Base-by-base conservation (phyloP, 2,329 filamentous ascomycete genomes). In the Clarireedia hainanense region DNA sequence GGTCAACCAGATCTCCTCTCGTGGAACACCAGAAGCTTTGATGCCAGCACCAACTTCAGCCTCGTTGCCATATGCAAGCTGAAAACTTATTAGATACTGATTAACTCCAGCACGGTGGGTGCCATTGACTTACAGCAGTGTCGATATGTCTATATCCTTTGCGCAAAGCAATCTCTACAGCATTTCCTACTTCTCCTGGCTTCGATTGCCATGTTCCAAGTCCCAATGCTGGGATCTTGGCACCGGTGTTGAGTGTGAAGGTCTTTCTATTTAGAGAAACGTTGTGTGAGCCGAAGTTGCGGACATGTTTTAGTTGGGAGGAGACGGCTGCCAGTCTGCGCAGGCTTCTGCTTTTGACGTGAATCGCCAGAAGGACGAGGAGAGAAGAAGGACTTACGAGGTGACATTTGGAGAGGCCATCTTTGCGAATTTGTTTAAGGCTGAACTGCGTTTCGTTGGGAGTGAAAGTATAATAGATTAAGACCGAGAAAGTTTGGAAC, bases 181-280 rank as follows among this genome's bases (percentile, higher is more conserved):
- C 89, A 52, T 80, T 73, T 63, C 80, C 77, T 55, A 89, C 86
- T 71, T 89, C 79, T 63, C 69, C 72, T 55, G 85, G 83, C 65
- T 78, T 70, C 49, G 87, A 89, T 68, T 90, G 86, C 87, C 88
- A 91, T 55, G 88, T 91, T 56, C 88, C 88, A 47, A 91, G 78
- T 59, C 87, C 88, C 62, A 91, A 72, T 64, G 84, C 84, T 56
- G 87, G 86, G 59, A 94, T 94, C 73, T 88, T 84, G 70, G 80
- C 85, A 57, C 89, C 88, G 53, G 84, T 85, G 74, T 89, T 88
- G 70, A 89, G 81, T 63, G 80, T 84, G 69, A 84, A 86, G 66
- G 81, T 80, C 66, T 77, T 78, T 58, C 69, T 71, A 57, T 59
- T 56, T 24, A 55, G 15, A 42, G 47, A 17, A 23, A 34, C 34